A percentile compares a stretch with the other conserved stretches of the same genome.
phyloP scores from a whole-genome alignment of 371 early-diverging fungal species.

The Mortierella sp. region DNA sequence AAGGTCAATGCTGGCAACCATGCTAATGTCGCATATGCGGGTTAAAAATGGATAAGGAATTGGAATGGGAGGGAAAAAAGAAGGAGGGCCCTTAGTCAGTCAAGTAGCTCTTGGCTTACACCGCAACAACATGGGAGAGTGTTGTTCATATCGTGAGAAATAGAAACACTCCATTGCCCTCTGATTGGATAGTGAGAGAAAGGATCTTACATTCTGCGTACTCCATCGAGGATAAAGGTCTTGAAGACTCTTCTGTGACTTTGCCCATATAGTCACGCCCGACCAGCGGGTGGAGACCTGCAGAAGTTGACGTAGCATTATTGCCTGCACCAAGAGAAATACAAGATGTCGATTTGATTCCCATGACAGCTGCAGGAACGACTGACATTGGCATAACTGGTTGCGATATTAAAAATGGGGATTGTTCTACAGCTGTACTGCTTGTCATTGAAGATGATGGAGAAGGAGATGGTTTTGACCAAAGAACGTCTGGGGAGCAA shows the following conservation, averaged over 20 bases:
- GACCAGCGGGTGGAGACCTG: slow-evolving; percentile 53
- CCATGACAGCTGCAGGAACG: slow-evolving; percentile 36
- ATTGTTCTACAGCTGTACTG: neutral
- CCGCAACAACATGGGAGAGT: too few species aligned
- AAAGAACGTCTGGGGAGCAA: neutral
- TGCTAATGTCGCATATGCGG: slow-evolving; percentile 3
- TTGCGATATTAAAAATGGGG: slow-evolving; percentile 24
- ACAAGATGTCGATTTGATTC: slow-evolving; percentile 27
- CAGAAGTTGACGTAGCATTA: neutral
- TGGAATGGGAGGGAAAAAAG: neutral
- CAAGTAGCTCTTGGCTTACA: too few species aligned
- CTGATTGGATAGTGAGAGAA: neutral
- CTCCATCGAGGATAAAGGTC: slow-evolving; percentile 49
- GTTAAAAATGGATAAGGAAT: neutral
- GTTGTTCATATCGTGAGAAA: too few species aligned
- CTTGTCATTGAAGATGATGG: slow-evolving; percentile 9
- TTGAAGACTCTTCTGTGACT: slow-evolving; percentile 9
- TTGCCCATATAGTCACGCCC: slow-evolving; percentile 33
- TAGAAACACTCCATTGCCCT: neutral
- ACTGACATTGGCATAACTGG: slow-evolving; percentile 22
- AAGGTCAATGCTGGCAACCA: slow-evolving; percentile 21
- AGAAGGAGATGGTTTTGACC: neutral
- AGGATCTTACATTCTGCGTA: slow-evolving; percentile 48
- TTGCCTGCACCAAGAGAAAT: slow-evolving; percentile 4
- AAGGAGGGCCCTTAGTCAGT: too few species aligned